These are phyloP conservation scores for Verticillium dahliae DNA, from an alignment of 2,329 filamentous ascomycete genomes.

Conservation along the genomic window DNA sequence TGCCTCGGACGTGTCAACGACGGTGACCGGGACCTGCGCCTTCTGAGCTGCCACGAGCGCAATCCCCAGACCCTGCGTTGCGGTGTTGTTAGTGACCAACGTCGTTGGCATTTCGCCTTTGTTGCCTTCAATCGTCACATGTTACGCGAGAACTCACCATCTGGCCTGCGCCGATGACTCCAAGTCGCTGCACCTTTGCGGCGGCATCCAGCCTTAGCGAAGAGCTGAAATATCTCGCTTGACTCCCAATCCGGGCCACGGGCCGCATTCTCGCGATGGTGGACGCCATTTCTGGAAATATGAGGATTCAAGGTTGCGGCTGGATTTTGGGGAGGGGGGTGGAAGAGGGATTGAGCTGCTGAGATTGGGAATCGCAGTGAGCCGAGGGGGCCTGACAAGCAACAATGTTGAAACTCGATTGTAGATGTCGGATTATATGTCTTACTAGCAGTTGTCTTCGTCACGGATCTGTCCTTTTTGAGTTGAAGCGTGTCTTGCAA, in stretches of 20 bases:
- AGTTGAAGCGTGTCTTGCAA: not conserved
- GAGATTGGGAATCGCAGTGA: not conserved
- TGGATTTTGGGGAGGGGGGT: not conserved
- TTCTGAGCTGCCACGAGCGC: slow-evolving; percentile 86
- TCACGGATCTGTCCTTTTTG: not conserved
- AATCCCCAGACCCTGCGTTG: slow-evolving; percentile 77
- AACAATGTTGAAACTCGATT: not conserved
- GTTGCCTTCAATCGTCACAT: slow-evolving; percentile 23
- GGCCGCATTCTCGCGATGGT: slow-evolving; percentile 8
- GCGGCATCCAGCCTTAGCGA: slow-evolving; percentile 53
- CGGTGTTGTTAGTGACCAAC: slow-evolving; percentile 11
- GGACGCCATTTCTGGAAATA: slow-evolving; percentile 6
- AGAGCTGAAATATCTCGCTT: slow-evolving; percentile 61
- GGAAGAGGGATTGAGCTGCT: not conserved
- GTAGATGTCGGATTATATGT: not conserved
- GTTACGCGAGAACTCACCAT: slow-evolving; percentile 59
- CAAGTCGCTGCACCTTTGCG: slow-evolving; percentile 71
- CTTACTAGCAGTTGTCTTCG: not conserved
- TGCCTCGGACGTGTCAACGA: slow-evolving; percentile 78
- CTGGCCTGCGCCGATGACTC: slow-evolving; percentile 90
- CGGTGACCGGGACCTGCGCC: slow-evolving; percentile 74
- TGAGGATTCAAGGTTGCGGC: not conserved
- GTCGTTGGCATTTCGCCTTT: not conserved
- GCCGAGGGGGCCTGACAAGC: not conserved
- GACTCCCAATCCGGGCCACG: slow-evolving; percentile 21